phyloP scores from a whole-genome alignment of 306 rosid species.

The Vicia faba region DNA sequence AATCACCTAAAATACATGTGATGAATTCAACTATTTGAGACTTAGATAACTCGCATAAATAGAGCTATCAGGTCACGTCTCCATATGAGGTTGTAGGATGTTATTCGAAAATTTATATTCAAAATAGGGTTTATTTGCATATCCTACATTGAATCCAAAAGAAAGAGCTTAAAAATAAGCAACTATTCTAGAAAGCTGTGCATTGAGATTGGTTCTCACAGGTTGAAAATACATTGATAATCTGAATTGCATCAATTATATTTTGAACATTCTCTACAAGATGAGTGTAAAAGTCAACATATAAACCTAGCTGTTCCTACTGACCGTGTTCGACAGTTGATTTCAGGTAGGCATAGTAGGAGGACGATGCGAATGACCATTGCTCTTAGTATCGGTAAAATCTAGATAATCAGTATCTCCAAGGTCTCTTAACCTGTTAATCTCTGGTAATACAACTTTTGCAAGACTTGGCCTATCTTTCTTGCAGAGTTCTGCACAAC shows the following conservation, averaged over 20 bases:
- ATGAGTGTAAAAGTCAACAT: conserved; percentile 20
- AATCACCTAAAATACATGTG: too few species aligned
- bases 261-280: neutral
- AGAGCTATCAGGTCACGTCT: too few species aligned
- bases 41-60: too few species aligned
- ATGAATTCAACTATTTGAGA: too few species aligned
- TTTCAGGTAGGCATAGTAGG: conserved; percentile 33
- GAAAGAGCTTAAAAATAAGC: neutral
- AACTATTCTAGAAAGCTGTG: conserved; percentile 6
- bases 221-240: conserved; percentile 19
- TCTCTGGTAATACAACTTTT: conserved; percentile 70
- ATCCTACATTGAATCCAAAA: too few species aligned
- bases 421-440: conserved; percentile 67
- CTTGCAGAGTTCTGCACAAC: conserved; percentile 78
- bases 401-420: conserved; percentile 28
- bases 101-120: too few species aligned
- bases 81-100: too few species aligned
- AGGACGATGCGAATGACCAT: conserved; percentile 29
- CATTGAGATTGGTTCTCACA: conserved; percentile 1
- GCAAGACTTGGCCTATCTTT: conserved; percentile 91
- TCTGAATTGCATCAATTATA: conserved; percentile 21
- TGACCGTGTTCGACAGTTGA: conserved; percentile 17
- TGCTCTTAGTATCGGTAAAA: conserved; percentile 5
- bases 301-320: conserved; percentile 42
- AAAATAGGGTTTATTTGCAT: too few species aligned